Conservation (phyloP, 1,284 basidiomycete genomes). For the Rhodotorula mucilaginosa region DNA sequence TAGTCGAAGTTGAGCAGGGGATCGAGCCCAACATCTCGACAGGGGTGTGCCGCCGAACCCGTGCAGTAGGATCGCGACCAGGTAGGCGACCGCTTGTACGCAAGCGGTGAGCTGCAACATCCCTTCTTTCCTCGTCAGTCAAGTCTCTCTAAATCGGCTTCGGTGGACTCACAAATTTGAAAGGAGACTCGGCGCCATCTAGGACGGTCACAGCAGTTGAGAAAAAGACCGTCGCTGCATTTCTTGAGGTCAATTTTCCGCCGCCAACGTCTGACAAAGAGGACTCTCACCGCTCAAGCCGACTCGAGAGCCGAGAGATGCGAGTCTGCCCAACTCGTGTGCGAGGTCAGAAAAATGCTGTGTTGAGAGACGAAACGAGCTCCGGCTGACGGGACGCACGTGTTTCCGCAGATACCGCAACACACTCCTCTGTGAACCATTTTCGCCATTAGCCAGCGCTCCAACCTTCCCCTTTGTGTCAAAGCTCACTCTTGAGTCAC, state of each 20-base stretch:
- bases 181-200: constrained; percentile 23
- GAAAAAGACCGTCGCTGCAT: constrained; percentile 20
- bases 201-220: constrained; percentile 11
- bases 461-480: background rate
- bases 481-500: background rate
- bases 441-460: no score
- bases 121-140: no score
- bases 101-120: background rate
- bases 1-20: background rate
- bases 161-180: constrained; percentile 9
- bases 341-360: background rate
- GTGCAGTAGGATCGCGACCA: background rate
- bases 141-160: background rate
- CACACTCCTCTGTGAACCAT: constrained; percentile 8
- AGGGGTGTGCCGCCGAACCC: background rate
- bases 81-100: background rate
- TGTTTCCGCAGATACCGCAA: constrained; percentile 22
- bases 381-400: background rate
- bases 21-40: background rate
- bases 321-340: background rate
- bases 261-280: background rate
- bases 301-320: background rate
- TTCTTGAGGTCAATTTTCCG: background rate
- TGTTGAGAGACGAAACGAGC: no score
- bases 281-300: background rate